Conservation (phyloP, 176 grass and related monocot genomes). For the Chloris gayana region DNA sequence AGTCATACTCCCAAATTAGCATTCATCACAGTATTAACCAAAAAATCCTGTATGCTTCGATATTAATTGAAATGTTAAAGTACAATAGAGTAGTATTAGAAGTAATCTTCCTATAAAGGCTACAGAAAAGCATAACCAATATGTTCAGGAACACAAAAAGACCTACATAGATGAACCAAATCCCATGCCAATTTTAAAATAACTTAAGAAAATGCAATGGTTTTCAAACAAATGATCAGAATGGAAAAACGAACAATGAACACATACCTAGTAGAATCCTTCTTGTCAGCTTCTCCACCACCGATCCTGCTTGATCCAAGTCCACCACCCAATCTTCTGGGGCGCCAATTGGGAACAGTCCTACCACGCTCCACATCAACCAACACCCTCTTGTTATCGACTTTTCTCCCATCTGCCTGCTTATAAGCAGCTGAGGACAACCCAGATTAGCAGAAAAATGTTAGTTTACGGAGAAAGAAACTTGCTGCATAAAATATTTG, state of each 20-base stretch:
- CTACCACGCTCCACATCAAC: constrained; percentile 98
- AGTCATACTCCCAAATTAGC: not conserved
- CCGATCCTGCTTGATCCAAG: constrained; percentile 92
- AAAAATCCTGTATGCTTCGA: not conserved
- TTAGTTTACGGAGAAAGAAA: constrained; percentile 12
- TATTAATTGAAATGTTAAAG: constrained; percentile 17
- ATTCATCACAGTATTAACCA: not conserved
- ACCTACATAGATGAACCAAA: not conserved
- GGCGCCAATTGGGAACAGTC: constrained; percentile 94
- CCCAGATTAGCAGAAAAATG: constrained; percentile 17
- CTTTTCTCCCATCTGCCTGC: constrained; percentile 87
- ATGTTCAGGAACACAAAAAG: not conserved
- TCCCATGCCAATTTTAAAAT: not conserved
- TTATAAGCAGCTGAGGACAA: constrained; percentile 76
- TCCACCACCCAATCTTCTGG: constrained; percentile 93
- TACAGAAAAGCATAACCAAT: constrained; percentile 9
- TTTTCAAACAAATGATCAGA: constrained; percentile 12
- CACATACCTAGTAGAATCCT: constrained; percentile 35
- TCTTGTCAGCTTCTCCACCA: constrained; percentile 56
- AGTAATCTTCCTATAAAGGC: not conserved
- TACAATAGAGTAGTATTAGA: constrained; percentile 20
- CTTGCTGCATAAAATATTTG: not conserved
- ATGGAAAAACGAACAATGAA: not conserved
- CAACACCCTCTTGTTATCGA: constrained; percentile 72
- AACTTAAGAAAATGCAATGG: not conserved